Evolutionary conservation across 164 flowering plant genomes (phyloP).

Genomic region (Nymphaea colorata): DNA sequence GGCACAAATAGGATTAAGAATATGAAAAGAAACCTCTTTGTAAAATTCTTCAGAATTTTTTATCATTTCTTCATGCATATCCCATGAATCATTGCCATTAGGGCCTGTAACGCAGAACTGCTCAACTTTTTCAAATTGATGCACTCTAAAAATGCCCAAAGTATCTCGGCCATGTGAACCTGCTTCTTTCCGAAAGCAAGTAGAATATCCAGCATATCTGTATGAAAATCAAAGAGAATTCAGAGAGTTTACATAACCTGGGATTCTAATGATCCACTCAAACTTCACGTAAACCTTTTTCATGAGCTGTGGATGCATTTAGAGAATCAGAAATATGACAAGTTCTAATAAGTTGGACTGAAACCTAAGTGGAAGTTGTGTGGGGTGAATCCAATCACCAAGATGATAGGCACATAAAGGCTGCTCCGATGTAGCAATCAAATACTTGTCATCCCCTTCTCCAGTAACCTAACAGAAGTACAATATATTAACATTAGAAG

Average conservation of each 20-base stretch:
- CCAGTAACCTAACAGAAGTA: constrained; percentile 64
- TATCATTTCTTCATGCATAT: constrained; percentile 77
- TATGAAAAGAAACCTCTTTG: constrained; percentile 36
- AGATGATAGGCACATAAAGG: constrained; percentile 92
- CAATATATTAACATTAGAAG: constrained; percentile 1
- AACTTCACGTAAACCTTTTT: background rate
- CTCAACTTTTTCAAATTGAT: constrained; percentile 96
- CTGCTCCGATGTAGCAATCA: constrained; percentile 96
- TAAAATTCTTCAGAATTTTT: constrained; percentile 80
- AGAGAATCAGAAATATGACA: background rate
- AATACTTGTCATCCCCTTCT: constrained; percentile 94
- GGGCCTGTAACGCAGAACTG: constrained; percentile 90
- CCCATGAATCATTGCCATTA: constrained; percentile 70
- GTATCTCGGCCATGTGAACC: constrained; percentile 98
- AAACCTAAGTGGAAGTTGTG: constrained; percentile 76
- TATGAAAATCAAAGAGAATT: background rate
- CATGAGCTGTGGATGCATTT: background rate
- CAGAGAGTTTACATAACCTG: background rate
- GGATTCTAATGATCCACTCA: background rate
- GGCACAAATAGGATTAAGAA: background rate
- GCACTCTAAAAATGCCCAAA: constrained; percentile 86
- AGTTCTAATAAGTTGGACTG: background rate
- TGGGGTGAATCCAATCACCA: constrained; percentile 95
- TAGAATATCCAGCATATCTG: constrained; percentile 93
- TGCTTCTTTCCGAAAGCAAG: constrained; percentile 98